Evolutionary conservation across 768 basidiomycete species (phyloP), one percentile per base, ranked within the genome.

Genomic region (Rhodotorula taiwanensis): DNA sequence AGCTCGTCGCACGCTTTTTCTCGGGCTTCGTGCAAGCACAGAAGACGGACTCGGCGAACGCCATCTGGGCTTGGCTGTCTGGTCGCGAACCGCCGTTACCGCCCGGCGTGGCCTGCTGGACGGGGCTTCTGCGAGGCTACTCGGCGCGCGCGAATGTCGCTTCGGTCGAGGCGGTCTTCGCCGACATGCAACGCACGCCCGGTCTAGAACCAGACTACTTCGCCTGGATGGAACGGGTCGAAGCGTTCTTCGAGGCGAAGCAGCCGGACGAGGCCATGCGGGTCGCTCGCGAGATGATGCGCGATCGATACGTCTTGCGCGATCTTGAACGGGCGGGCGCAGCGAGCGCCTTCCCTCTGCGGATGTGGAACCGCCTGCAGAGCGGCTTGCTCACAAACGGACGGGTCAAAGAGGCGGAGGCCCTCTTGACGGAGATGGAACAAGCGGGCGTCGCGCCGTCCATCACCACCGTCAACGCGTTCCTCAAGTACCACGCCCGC

Each of bases 391-490:
- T 94, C 28, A 68, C 74, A 60, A 71, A 70, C 56, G 74, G 72
- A 5, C 72, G 72, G 15, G 67, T 72, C 14, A 60, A 64, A 5
- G 74, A 77, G 13, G 82, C 81, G 10, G 65, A 76, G 6, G 66
- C 69, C 4, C 54, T 83, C 5, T 73, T 82, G 42, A 70, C 76
- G 13, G 73, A 77, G 49, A 80, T 82, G 76, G 63, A 71, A 27
- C 52, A 55, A 2, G 68, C 76, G 44, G 85, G 86, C 2, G 85
- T 86, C 11, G 77, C 78, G 31, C 85, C 86, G 16, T 86, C 90
- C 71, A 77, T 88, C 31, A 78, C 85, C 51, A 84, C 89, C 3
- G 86, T 85, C 79, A 97, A 95, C 77, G 88, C 83, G 4, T 79
- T 95, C 70, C 77, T 98, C 54, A 79, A 79, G 18, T 83, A 86